Percentiles rank a stretch among this genome's conserved stretches.
phyloP scores from a whole-genome alignment of 2,329 filamentous ascomycete species.

The Hypoxylon sp. region DNA sequence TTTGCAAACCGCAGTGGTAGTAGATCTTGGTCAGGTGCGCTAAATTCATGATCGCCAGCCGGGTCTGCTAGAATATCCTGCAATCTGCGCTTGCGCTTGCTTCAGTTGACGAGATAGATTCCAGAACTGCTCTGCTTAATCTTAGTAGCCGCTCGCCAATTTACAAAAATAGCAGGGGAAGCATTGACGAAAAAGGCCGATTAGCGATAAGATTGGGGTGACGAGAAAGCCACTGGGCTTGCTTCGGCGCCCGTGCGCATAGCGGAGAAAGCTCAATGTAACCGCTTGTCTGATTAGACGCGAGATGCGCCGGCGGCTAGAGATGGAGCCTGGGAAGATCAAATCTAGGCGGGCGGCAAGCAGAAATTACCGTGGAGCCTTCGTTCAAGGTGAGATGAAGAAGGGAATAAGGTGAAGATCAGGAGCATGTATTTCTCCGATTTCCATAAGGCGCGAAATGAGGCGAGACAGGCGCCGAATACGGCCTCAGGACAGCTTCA shows the following conservation, averaged over 20 bases:
- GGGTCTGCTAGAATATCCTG: conserved; percentile 17
- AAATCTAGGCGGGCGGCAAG: conserved; percentile 18
- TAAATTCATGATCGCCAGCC: conserved; percentile 32
- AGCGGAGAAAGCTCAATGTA: conserved; percentile 10
- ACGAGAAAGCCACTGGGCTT: conserved; percentile 23
- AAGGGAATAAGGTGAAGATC: conserved; percentile 15
- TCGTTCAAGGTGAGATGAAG: conserved; percentile 34
- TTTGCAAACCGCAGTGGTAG: conserved; percentile 15
- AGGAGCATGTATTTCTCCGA: conserved; percentile 14
- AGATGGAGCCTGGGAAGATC: conserved; percentile 28
- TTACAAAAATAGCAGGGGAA: conserved; percentile 36
- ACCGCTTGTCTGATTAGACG: conserved; percentile 31
- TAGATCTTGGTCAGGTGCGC: conserved; percentile 26
- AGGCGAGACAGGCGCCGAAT: conserved; percentile 35
- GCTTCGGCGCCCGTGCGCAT: conserved; percentile 12
- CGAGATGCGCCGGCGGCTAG: conserved; percentile 28
- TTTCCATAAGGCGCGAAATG: conserved; percentile 15
- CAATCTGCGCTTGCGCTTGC: conserved; percentile 46
- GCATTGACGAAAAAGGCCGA: conserved; percentile 26
- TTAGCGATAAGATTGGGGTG: conserved; percentile 36
- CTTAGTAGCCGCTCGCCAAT: conserved; percentile 34
- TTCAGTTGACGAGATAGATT: conserved; percentile 38
- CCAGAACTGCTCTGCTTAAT: conserved; percentile 13
- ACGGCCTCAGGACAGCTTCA: conserved; percentile 28
- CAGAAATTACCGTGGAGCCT: conserved; percentile 24